These are phyloP conservation scores for Tulasnella sp. DNA, from an alignment of 768 basidiomycete genomes.

Conservation along the genomic window DNA sequence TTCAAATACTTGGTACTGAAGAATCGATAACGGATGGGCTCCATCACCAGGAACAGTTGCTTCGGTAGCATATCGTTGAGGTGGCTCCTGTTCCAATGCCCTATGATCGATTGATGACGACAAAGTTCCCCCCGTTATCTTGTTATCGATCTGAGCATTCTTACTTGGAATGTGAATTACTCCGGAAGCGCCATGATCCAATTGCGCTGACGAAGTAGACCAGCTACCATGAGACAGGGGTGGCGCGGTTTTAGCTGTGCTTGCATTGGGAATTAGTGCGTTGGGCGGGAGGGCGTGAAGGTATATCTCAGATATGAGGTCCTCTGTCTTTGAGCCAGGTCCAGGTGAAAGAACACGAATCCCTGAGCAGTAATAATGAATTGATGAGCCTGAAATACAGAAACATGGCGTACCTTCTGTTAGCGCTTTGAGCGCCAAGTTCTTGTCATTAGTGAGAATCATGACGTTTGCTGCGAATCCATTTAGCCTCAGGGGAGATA, in stretches of 20 bases:
- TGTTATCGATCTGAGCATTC: no score
- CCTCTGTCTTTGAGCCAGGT: not conserved
- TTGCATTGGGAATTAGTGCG: not conserved
- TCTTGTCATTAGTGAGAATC: constrained; percentile 56
- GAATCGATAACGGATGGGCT: not conserved
- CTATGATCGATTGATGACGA: no score
- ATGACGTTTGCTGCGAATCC: constrained; percentile 28
- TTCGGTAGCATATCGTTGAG: not conserved
- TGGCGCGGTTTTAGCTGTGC: no score
- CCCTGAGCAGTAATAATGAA: not conserved
- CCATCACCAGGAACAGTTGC: not conserved
- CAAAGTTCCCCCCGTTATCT: no score
- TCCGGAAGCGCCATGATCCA: no score
- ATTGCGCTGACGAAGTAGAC: no score
- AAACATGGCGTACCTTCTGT: constrained; percentile 30
- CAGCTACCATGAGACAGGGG: no score
- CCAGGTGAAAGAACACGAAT: constrained; percentile 6
- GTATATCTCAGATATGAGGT: constrained; percentile 4
- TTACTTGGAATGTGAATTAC: no score
- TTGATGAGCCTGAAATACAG: not conserved
- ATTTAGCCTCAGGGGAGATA: constrained; percentile 21
- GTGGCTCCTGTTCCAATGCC: no score
- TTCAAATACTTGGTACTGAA: constrained; percentile 13
- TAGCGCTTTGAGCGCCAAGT: constrained; percentile 43
- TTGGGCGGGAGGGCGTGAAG: not conserved